A percentile compares a stretch with the other conserved stretches of the same genome.
phyloP scores from a whole-genome alignment of 2,329 filamentous ascomycete species.

The Epichloe gansuensis region DNA sequence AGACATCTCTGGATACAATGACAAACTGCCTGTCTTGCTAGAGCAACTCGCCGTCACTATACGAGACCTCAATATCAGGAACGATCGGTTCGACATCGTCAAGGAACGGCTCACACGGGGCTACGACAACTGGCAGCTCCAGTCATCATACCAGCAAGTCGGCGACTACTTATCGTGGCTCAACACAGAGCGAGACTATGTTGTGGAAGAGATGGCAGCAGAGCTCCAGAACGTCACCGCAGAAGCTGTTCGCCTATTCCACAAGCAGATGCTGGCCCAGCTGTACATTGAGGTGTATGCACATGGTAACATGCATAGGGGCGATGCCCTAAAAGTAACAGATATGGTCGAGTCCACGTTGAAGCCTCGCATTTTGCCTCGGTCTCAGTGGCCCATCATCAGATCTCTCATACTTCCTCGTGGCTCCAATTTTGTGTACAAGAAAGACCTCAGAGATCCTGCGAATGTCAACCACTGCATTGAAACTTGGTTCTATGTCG shows the following conservation, averaged over 20 bases:
- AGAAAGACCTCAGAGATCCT: constrained; percentile 67
- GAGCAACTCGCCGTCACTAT: constrained; percentile 80
- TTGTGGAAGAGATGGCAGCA: constrained; percentile 65
- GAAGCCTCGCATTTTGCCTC: constrained; percentile 59
- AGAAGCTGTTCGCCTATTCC: constrained; percentile 64
- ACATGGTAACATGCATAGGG: constrained; percentile 88
- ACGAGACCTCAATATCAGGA: constrained; percentile 68
- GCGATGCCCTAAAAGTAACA: constrained; percentile 77
- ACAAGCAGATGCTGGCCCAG: constrained; percentile 67
- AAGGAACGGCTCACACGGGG: constrained; percentile 69
- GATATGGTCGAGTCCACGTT: constrained; percentile 69
- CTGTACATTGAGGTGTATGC: constrained; percentile 78
- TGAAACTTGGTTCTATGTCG: constrained; percentile 63
- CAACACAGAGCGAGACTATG: constrained; percentile 60
- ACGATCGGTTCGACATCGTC: constrained; percentile 83
- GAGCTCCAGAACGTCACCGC: constrained; percentile 65
- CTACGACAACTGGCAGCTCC: constrained; percentile 76
- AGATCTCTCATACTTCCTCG: constrained; percentile 66
- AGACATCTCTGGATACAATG: constrained; percentile 82
- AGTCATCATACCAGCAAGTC: constrained; percentile 82
- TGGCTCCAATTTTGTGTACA: constrained; percentile 74
- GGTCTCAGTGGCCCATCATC: constrained; percentile 65
- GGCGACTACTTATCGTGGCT: constrained; percentile 73
- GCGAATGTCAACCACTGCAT: constrained; percentile 84
- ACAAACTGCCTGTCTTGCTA: constrained; percentile 82